phyloP scores from a whole-genome alignment of 345 rosid species.

The Hypericum androsaemum region DNA sequence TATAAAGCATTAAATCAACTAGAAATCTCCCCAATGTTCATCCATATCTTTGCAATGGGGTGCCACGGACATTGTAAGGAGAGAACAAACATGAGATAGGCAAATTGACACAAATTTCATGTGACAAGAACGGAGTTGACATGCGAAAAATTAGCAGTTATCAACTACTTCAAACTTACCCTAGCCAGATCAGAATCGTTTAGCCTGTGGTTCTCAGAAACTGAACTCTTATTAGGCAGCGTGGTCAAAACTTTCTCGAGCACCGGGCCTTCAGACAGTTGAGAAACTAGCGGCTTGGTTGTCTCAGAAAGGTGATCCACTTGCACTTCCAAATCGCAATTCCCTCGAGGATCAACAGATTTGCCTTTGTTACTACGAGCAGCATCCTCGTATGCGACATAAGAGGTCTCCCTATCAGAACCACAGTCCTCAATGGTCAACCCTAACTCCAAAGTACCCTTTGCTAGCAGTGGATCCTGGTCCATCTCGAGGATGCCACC shows the following conservation, averaged over 20 bases:
- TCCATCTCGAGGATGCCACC: constrained; percentile 32
- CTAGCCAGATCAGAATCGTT: constrained; percentile 28
- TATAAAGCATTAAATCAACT: no score
- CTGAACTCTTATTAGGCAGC: constrained; percentile 18
- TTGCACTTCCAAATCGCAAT: constrained; percentile 14
- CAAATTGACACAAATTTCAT: neutral
- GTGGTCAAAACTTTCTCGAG: constrained; percentile 19
- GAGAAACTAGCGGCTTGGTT: constrained; percentile 10
- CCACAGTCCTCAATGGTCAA: constrained; percentile 14
- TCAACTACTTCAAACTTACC: constrained; percentile 35
- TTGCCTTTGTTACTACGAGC: constrained; percentile 8
- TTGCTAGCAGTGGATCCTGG: constrained; percentile 27
- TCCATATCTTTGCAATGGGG: no score
- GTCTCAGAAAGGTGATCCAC: constrained; percentile 19
- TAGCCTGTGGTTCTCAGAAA: constrained; percentile 23
- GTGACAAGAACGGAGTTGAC: neutral
- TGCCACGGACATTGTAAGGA: no score
- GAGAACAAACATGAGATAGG: neutral
- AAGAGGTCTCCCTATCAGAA: constrained; percentile 13
- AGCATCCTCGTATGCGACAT: constrained; percentile 19
- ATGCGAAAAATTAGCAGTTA: constrained; percentile 2
- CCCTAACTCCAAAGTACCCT: constrained; percentile 16
- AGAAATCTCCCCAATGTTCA: no score
- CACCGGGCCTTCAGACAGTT: constrained; percentile 14
- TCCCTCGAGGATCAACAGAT: constrained; percentile 16